These are phyloP conservation scores for Metschnikowia arizonensis DNA, from an alignment of 805 yeast species.

Conservation along the genomic window DNA sequence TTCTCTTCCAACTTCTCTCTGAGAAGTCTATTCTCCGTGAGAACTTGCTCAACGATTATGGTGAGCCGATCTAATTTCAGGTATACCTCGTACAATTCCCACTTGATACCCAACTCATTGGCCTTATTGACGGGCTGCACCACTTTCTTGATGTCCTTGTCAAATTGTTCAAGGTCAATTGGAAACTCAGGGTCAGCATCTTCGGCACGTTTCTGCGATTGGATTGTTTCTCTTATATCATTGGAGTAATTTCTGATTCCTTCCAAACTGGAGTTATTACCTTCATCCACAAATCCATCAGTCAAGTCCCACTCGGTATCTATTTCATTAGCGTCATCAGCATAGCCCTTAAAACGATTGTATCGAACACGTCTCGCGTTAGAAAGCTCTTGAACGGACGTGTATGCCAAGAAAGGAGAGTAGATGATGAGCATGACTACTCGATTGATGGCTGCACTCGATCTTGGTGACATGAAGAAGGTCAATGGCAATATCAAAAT, in stretches of 20 bases:
- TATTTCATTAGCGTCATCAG: slow-evolving; percentile 76
- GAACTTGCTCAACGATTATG: slow-evolving; percentile 34
- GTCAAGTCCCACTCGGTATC: slow-evolving; percentile 81
- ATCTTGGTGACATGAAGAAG: slow-evolving; percentile 32
- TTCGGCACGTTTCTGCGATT: slow-evolving; percentile 61
- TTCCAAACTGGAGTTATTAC: slow-evolving; percentile 29
- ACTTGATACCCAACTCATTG: slow-evolving; percentile 49
- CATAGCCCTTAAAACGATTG: slow-evolving; percentile 56
- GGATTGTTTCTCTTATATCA: slow-evolving; percentile 36
- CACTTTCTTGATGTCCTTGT: slow-evolving; percentile 41
- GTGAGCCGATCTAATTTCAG: slow-evolving; percentile 47
- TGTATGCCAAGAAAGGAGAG: slow-evolving; percentile 59
- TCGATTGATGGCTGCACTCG: slow-evolving; percentile 43
- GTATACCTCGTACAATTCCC: slow-evolving; percentile 60
- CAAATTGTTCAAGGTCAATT: slow-evolving; percentile 50
- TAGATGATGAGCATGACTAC: slow-evolving; percentile 61
- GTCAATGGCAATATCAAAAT: slow-evolving; percentile 32
- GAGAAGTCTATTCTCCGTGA: slow-evolving; percentile 32
- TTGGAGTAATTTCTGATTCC: slow-evolving; percentile 37
- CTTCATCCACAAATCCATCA: slow-evolving; percentile 58
- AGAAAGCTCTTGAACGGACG: slow-evolving; percentile 60
- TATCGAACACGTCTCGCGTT: slow-evolving; percentile 67
- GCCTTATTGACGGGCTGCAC: slow-evolving; percentile 62
- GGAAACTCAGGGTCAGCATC: slow-evolving; percentile 63
- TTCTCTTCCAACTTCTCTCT: slow-evolving; percentile 2